phyloP scores from a whole-genome alignment of 2,329 filamentous ascomycete species.

The Shiraia sp. region DNA sequence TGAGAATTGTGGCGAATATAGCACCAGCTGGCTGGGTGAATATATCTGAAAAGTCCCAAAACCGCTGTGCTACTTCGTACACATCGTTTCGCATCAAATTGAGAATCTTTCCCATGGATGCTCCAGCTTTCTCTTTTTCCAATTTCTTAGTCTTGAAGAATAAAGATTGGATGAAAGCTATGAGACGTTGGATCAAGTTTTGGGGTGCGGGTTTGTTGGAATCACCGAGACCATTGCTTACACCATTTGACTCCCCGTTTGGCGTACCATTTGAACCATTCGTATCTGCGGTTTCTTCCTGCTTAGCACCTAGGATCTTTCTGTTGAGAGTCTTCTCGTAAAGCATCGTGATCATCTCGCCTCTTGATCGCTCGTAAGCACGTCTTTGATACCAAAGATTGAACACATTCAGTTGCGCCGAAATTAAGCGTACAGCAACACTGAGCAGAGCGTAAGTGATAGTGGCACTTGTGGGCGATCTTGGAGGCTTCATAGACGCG shows the following conservation, averaged over 20 bases:
- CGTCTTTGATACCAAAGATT: constrained; percentile 82
- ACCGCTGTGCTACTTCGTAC: constrained; percentile 79
- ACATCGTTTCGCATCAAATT: constrained; percentile 83
- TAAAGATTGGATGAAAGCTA: constrained; percentile 10
- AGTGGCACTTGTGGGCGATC: constrained; percentile 58
- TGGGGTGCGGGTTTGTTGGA: constrained; percentile 2
- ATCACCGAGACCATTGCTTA: constrained; percentile 11
- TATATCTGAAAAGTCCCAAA: constrained; percentile 84
- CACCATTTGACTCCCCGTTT: constrained; percentile 17
- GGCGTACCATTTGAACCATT: constrained; percentile 20
- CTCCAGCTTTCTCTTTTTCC: constrained; percentile 57
- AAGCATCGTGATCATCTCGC: constrained; percentile 83
- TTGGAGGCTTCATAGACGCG: constrained; percentile 63
- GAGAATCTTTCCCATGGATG: constrained; percentile 87
- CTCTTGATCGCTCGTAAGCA: constrained; percentile 79
- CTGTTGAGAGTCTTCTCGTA: constrained; percentile 76
- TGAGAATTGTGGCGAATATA: constrained; percentile 72
- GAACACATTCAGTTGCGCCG: constrained; percentile 69
- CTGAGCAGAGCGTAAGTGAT: constrained; percentile 68
- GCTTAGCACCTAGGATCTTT: constrained; percentile 54
- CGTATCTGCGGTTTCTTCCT: constrained; percentile 32
- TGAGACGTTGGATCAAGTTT: constrained; percentile 11
- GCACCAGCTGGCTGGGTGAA: constrained; percentile 77
- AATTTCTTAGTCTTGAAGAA: constrained; percentile 31
- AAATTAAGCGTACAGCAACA: constrained; percentile 63